phyloP scores from a whole-genome alignment of 2,329 filamentous ascomycete species.

The Aureobasidium sp. region DNA sequence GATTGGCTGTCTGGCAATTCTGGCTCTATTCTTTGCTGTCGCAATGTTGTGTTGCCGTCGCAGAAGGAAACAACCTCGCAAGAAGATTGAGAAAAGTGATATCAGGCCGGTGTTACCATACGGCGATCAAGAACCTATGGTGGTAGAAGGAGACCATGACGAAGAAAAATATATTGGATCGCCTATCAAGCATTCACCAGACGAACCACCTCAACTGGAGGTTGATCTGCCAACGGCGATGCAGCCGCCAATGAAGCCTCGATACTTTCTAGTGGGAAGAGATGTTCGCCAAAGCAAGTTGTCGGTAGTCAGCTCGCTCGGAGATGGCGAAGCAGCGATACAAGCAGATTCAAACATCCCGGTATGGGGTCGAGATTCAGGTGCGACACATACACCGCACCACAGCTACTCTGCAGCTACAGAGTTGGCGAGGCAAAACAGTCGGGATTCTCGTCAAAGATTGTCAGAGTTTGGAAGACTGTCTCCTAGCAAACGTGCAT shows the following conservation, averaged over 20 bases:
- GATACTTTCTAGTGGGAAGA: background rate
- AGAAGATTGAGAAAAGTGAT: constrained; percentile 22
- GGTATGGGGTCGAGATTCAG: constrained; percentile 29
- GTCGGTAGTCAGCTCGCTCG: constrained; percentile 32
- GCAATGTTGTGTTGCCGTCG: constrained; percentile 21
- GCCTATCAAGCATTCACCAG: constrained; percentile 16
- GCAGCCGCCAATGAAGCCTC: background rate
- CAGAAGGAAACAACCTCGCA: constrained; percentile 17
- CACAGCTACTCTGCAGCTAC: constrained; percentile 37
- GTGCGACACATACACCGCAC: constrained; percentile 31
- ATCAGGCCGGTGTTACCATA: constrained; percentile 32
- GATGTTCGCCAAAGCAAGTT: constrained; percentile 3
- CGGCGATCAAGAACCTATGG: background rate
- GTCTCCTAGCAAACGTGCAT: constrained; percentile 24
- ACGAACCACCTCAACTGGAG: constrained; percentile 32
- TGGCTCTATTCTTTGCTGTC: constrained; percentile 18
- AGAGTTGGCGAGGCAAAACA: constrained; percentile 24
- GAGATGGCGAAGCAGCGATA: constrained; percentile 31
- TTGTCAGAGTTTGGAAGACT: constrained; percentile 24
- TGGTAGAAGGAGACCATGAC: background rate
- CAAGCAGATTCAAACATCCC: constrained; percentile 31
- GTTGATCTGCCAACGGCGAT: constrained; percentile 25
- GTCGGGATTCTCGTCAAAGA: constrained; percentile 14
- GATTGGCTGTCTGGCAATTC: constrained; percentile 23
- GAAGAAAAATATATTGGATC: constrained; percentile 3